Percentiles rank a stretch among this genome's conserved stretches.
Conservation (phyloP, 2,329 filamentous ascomycete species). For the Nectriaceae sp. region DNA sequence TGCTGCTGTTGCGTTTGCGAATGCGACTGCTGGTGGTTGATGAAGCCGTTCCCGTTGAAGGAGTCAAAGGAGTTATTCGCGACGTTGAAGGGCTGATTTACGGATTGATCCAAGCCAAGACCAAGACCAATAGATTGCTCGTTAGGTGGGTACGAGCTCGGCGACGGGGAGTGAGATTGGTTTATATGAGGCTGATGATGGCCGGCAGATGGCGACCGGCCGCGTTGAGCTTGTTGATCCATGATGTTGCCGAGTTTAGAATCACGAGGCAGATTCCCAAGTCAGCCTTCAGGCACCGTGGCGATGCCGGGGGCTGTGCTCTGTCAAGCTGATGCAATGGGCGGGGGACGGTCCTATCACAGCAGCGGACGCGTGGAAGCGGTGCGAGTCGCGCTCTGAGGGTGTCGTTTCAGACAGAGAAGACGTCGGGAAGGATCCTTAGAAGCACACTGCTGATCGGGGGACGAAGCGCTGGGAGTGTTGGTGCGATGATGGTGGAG, state of each 20-base stretch:
- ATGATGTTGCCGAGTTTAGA: slow-evolving; percentile 39
- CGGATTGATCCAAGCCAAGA: slow-evolving; percentile 56
- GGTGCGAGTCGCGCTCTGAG: slow-evolving; percentile 23
- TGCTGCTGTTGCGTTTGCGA: slow-evolving; percentile 36
- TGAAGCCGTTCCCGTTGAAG: slow-evolving; percentile 49
- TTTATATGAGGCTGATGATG: slow-evolving; percentile 66
- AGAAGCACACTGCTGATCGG: not conserved
- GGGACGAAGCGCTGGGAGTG: slow-evolving; percentile 2
- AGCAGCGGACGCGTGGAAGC: slow-evolving; percentile 30
- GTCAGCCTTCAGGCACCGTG: slow-evolving; percentile 48
- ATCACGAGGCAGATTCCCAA: slow-evolving; percentile 47
- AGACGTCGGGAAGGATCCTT: slow-evolving; percentile 15
- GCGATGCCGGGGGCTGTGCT: slow-evolving; percentile 47
- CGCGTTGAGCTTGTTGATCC: slow-evolving; percentile 47
- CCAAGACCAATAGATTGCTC: slow-evolving; percentile 55
- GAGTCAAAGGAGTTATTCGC: slow-evolving; percentile 43
- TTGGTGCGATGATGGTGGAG: slow-evolving; percentile 4
- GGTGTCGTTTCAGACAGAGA: slow-evolving; percentile 20
- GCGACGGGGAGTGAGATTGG: slow-evolving; percentile 65
- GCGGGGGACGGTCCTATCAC: slow-evolving; percentile 32
- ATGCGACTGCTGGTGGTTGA: slow-evolving; percentile 49
- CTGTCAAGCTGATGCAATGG: slow-evolving; percentile 31
- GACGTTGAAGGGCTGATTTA: slow-evolving; percentile 42
- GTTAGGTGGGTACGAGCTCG: slow-evolving; percentile 53
- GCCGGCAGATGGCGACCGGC: slow-evolving; percentile 63